Conservation (phyloP, 305 asterid genomes). For the Solanum aculeatissimum region DNA sequence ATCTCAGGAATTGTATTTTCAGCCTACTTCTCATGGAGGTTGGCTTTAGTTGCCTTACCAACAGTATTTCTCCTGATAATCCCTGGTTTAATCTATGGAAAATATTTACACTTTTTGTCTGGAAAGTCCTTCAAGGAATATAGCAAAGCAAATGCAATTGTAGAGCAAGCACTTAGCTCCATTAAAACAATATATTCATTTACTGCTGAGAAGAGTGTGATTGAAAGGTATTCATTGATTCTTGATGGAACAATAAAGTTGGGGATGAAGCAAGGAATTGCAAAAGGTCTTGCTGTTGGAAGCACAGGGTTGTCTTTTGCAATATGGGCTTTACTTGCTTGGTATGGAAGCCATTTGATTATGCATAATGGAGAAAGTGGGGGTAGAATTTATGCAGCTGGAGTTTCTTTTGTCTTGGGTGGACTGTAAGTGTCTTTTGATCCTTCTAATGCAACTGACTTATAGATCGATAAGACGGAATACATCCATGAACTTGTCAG, state of each 20-base stretch:
- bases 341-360: constrained; percentile 77
- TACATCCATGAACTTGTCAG: neutral
- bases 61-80: constrained; percentile 50
- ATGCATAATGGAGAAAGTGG: constrained; percentile 84
- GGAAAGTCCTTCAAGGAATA: constrained; percentile 57
- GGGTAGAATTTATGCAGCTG: constrained; percentile 69
- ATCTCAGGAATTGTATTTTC: constrained; percentile 66
- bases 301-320: constrained; percentile 72
- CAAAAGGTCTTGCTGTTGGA: constrained; percentile 77
- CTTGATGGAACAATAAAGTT: constrained; percentile 46
- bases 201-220: constrained; percentile 65
- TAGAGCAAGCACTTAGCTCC: constrained; percentile 70
- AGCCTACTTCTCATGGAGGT: constrained; percentile 70
- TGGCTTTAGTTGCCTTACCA: constrained; percentile 71
- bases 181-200: constrained; percentile 75
- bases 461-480: neutral
- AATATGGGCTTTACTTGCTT: constrained; percentile 86
- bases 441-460: neutral
- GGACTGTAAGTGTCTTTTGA: constrained; percentile 49
- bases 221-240: constrained; percentile 42
- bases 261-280: constrained; percentile 76
- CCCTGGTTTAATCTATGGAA: constrained; percentile 72
- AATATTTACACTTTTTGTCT: constrained; percentile 47
- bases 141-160: constrained; percentile 49
- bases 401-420: constrained; percentile 67